Evolutionary conservation across 768 basidiomycete species (phyloP).

Genomic region (Filobasidium floriforme): DNA sequence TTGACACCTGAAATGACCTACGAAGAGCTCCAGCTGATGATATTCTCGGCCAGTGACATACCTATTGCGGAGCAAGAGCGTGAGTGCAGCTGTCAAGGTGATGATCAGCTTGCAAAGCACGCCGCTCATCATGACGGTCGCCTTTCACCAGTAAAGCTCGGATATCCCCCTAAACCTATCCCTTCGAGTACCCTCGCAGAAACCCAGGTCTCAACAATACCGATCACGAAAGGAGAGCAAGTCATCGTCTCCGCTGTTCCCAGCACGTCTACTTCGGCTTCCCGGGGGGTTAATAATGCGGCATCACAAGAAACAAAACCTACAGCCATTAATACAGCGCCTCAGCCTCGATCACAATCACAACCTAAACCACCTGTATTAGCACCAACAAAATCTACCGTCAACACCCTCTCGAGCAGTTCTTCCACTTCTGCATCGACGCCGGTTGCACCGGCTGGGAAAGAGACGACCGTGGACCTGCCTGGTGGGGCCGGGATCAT

Average conservation of each 20-base stretch:
- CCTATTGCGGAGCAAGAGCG: slow-evolving; percentile 68
- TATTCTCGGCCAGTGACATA: slow-evolving; percentile 62
- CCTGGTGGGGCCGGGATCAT: slow-evolving; percentile 8
- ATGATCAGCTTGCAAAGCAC: slow-evolving; percentile 7
- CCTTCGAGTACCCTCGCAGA: slow-evolving; percentile 37
- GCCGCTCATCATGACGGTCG: not conserved
- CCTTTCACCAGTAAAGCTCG: slow-evolving; percentile 48
- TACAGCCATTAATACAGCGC: not conserved
- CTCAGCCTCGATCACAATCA: not conserved
- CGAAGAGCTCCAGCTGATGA: slow-evolving; percentile 64
- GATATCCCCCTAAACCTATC: slow-evolving; percentile 74
- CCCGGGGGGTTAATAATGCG: not conserved
- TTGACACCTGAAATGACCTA: slow-evolving; percentile 57
- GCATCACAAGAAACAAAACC: not conserved
- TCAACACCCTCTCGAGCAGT: slow-evolving; percentile 24
- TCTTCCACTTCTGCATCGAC: slow-evolving; percentile 9
- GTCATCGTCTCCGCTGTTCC: slow-evolving; percentile 59
- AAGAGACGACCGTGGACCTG: not conserved
- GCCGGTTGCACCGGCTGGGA: not conserved
- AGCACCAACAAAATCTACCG: slow-evolving; percentile 17
- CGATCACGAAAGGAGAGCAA: slow-evolving; percentile 71
- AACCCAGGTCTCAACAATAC: slow-evolving; percentile 67
- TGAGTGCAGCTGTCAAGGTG: slow-evolving; percentile 40
- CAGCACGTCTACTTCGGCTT: slow-evolving; percentile 11
- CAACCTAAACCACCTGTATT: not conserved